Evolutionary conservation across 768 basidiomycete genomes (phyloP).

Genomic region (Pleurotus platypus): DNA sequence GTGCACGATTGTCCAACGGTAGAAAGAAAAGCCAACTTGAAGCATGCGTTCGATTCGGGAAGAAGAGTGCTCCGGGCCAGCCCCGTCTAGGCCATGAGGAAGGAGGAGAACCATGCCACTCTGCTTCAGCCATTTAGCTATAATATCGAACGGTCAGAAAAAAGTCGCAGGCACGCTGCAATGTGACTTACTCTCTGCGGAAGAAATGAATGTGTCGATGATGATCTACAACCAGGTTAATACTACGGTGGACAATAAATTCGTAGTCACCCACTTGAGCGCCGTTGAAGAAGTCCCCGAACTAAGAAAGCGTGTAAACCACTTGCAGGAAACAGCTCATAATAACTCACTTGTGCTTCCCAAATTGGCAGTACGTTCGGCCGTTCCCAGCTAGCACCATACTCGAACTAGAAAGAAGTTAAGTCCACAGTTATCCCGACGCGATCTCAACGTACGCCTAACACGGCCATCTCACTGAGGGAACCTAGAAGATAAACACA

Average conservation of each 20-base stretch:
- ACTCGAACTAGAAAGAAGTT: conserved; percentile 62
- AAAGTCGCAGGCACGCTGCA: no score
- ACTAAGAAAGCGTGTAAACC: conserved; percentile 33
- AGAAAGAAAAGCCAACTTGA: conserved; percentile 49
- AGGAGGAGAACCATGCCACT: conserved; percentile 83
- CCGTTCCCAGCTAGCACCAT: conserved; percentile 85
- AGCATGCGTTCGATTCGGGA: conserved; percentile 86
- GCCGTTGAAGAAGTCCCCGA: conserved; percentile 93
- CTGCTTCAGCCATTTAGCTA: conserved; percentile 93
- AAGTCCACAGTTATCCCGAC: conserved; percentile 1
- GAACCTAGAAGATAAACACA: conserved; percentile 50
- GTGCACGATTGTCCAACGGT: not conserved
- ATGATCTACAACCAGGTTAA: conserved; percentile 47
- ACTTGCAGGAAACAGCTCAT: not conserved
- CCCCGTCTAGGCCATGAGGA: conserved; percentile 89
- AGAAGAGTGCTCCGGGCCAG: conserved; percentile 92
- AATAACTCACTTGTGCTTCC: conserved; percentile 74
- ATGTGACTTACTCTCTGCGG: conserved; percentile 66
- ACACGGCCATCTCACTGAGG: conserved; percentile 84
- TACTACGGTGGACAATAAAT: not conserved
- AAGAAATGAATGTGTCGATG: conserved; percentile 86
- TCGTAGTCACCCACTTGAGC: conserved; percentile 48
- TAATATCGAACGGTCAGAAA: not conserved
- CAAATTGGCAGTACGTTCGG: conserved; percentile 82
- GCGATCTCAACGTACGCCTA: conserved; percentile 54